Conservation (phyloP, 345 rosid genomes). For the Arabis alpina region DNA sequence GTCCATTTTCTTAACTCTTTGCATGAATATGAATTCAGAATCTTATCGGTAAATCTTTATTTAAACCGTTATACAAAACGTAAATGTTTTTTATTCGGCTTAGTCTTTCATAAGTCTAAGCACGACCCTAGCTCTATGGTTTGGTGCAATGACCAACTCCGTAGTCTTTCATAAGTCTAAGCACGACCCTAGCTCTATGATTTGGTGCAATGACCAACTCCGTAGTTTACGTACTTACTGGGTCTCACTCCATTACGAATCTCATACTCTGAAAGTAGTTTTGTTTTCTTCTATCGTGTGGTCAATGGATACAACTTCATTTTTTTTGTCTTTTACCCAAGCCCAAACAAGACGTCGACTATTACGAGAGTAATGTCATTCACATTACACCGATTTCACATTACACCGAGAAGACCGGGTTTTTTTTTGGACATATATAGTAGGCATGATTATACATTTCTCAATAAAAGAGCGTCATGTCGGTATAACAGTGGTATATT, state of each 20-base stretch:
- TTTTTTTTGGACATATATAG: too few relatives aligned
- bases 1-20: too few relatives aligned
- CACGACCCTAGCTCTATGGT: background rate
- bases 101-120: too few relatives aligned
- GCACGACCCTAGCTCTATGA: background rate
- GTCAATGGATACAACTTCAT: slow-evolving; percentile 28
- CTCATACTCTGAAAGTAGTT: slow-evolving; percentile 3
- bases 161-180: too few relatives aligned
- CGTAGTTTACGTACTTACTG: slow-evolving; percentile 22
- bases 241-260: slow-evolving; percentile 3
- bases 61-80: too few relatives aligned
- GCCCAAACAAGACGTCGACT: slow-evolving; percentile 15
- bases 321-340: slow-evolving; percentile 36
- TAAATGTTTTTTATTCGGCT: too few relatives aligned
- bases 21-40: too few relatives aligned
- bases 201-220: slow-evolving; percentile 22
- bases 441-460: too few relatives aligned
- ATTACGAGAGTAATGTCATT: slow-evolving; percentile 14
- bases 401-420: slow-evolving; percentile 38
- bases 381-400: slow-evolving; percentile 30
- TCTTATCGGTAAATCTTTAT: too few relatives aligned
- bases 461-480: too few relatives aligned
- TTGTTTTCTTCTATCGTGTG: slow-evolving; percentile 27
- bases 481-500: too few relatives aligned
- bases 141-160: slow-evolving; percentile 17